These are phyloP conservation scores for Saprolegnia diclina DNA, from an alignment of 352 stramenopile genomes.

Conservation along the genomic window DNA sequence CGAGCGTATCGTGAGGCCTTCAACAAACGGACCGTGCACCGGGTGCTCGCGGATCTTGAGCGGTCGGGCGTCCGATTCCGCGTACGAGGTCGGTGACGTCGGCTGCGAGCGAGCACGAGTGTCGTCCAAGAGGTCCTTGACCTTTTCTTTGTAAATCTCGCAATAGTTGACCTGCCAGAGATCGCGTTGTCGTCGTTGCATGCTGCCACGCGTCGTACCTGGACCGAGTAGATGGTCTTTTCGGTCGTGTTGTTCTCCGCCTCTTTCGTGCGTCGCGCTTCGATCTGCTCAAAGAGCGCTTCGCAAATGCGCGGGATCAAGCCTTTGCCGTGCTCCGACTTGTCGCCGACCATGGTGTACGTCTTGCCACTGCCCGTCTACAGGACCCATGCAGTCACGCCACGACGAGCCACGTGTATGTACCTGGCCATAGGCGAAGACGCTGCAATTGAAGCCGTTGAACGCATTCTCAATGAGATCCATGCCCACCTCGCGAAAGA, in stretches of 20 bases:
- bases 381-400: neutral
- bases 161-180: constrained; percentile 59
- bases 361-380: constrained; percentile 78
- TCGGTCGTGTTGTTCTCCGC: constrained; percentile 27
- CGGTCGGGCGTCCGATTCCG: constrained; percentile 23
- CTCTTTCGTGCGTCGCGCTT: constrained; percentile 33
- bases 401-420: too few species aligned
- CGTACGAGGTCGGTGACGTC: constrained; percentile 1
- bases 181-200: neutral
- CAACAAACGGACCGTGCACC: constrained; percentile 76
- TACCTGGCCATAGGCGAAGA: constrained; percentile 63
- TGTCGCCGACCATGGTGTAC: constrained; percentile 79
- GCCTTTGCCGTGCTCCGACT: constrained; percentile 49
- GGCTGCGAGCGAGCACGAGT: constrained; percentile 33
- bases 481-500: constrained; percentile 72
- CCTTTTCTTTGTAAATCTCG: constrained; percentile 86
- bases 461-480: constrained; percentile 69
- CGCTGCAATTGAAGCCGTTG: constrained; percentile 77
- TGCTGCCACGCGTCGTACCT: neutral
- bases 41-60: constrained; percentile 80
- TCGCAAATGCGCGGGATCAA: constrained; percentile 77
- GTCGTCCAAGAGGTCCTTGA: constrained; percentile 71
- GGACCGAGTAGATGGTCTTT: constrained; percentile 43
- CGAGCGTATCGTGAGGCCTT: constrained; percentile 57
- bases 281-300: constrained; percentile 64